Conservation (phyloP, 176 grass and related monocot species). For the Avena sativa region DNA sequence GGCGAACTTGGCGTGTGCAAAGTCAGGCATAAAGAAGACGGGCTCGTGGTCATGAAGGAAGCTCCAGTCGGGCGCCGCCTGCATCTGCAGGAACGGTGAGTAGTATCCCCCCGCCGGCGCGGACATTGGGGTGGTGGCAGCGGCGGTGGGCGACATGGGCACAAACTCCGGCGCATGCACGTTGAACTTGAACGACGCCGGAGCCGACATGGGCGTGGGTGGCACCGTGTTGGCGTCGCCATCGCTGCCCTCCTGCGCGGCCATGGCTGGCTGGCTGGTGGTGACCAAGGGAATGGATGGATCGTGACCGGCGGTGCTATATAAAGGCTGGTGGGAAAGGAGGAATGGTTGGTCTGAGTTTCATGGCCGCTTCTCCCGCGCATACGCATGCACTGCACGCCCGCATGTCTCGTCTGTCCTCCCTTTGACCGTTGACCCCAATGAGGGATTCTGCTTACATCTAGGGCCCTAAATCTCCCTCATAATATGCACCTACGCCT, state of each 20-base stretch:
- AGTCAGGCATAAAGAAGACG: constrained; percentile 68
- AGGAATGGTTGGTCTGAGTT: constrained; percentile 42
- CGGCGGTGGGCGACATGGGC: constrained; percentile 49
- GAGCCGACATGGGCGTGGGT: background rate
- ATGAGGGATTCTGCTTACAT: constrained; percentile 22
- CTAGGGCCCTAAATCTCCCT: constrained; percentile 13
- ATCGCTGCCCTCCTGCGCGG: constrained; percentile 44
- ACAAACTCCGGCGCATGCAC: constrained; percentile 80
- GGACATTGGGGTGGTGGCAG: constrained; percentile 24
- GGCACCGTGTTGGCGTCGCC: background rate
- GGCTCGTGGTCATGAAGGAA: constrained; percentile 70
- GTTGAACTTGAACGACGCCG: constrained; percentile 64
- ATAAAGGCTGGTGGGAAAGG: background rate
- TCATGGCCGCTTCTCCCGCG: constrained; percentile 45
- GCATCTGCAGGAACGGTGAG: constrained; percentile 70
- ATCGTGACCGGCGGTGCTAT: constrained; percentile 11
- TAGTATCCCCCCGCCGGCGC: constrained; percentile 48
- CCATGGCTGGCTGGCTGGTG: constrained; percentile 27
- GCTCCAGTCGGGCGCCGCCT: constrained; percentile 57
- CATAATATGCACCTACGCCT: background rate
- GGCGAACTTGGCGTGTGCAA: constrained; percentile 55
- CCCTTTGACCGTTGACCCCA: constrained; percentile 19
- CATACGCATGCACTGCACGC: constrained; percentile 8
- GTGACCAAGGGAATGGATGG: constrained; percentile 9
- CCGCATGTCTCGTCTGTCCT: constrained; percentile 34